Conservation (phyloP, 2,329 filamentous ascomycete species). For the Colletotrichum euphorbiae region DNA sequence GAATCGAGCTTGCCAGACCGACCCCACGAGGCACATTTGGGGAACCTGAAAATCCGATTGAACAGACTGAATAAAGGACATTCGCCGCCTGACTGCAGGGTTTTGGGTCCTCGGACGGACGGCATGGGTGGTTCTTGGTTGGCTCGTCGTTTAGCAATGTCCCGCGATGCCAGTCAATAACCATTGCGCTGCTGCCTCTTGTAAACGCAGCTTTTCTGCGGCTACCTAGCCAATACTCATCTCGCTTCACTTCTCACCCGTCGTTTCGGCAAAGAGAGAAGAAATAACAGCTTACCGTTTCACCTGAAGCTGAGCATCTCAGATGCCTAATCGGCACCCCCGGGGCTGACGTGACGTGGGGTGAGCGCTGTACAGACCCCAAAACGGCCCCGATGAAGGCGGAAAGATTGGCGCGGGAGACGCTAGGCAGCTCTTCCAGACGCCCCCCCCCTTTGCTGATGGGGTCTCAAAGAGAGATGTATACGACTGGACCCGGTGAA, state of each 20-base stretch:
- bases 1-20: neutral
- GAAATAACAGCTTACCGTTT: neutral
- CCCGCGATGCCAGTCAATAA: neutral
- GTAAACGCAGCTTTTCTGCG: conserved; percentile 1
- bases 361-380: conserved; percentile 1
- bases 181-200: neutral
- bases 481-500: neutral
- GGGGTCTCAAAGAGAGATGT: neutral
- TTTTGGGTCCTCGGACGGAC: neutral
- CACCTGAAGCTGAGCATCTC: neutral
- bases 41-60: neutral
- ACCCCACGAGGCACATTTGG: neutral
- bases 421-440: conserved; percentile 7
- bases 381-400: neutral
- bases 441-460: neutral
- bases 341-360: conserved; percentile 7
- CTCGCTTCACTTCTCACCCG: neutral
- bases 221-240: conserved; percentile 14
- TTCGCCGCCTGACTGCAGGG: neutral
- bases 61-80: neutral
- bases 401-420: conserved; percentile 4
- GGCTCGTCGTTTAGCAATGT: neutral
- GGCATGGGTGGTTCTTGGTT: neutral
- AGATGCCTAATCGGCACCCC: neutral
- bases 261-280: neutral